Base-by-base conservation (phyloP, 352 stramenopile genomes). In the Phytophthora macrochlamydospora region DNA sequence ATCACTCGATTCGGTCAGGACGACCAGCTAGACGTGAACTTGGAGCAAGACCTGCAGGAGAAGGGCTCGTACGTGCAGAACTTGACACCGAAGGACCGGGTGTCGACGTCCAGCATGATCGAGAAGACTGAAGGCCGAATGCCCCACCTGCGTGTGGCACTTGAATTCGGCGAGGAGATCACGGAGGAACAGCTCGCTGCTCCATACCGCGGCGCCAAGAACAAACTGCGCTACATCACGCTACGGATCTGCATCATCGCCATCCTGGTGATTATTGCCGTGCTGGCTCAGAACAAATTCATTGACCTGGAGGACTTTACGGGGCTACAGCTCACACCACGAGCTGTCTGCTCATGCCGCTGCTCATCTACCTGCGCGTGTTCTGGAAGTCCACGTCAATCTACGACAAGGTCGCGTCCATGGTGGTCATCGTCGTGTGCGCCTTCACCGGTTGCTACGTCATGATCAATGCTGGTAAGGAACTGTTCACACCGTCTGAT, bases 301-400 rank as follows among this genome's bases (percentile, higher is more conserved):
- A 44, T 64, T 28, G 67, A 75, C 49, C 40, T 79, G 14, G 49
- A 64, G 7, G 71, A 79, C 51, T 79, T 79, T 37, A 66, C 65
- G 6, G 71, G 71, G 66, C 71, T 13, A 73, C 67, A 5, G 44
- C 53, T 13, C 70, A 83, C 60, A 87, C 80, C 32, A 69, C 79
- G 35, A 86, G 78, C 62, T 89, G 78, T 40, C 54, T 71, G 56
- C 35, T 56, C 43, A 9, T 48, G 69, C 14, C 69, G 50, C 52
- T 79, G 62, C 71, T 76, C 40, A 69, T 76, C 31, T 55, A 76
- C 14, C 71, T 69, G 24, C 62, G 71, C 28, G 48, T 62, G 6
- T 73, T 79, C 51, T 79, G 56, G 43, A 49, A 32, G 9, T 58
- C 38, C 35, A 56, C 75, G 43, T 54, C 60, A 2, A 8, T 78